A percentile compares a stretch with the other conserved stretches of the same genome.
Evolutionary conservation across 2,329 filamentous ascomycete genomes (phyloP).

Genomic region (Paracamarosporium sp.): DNA sequence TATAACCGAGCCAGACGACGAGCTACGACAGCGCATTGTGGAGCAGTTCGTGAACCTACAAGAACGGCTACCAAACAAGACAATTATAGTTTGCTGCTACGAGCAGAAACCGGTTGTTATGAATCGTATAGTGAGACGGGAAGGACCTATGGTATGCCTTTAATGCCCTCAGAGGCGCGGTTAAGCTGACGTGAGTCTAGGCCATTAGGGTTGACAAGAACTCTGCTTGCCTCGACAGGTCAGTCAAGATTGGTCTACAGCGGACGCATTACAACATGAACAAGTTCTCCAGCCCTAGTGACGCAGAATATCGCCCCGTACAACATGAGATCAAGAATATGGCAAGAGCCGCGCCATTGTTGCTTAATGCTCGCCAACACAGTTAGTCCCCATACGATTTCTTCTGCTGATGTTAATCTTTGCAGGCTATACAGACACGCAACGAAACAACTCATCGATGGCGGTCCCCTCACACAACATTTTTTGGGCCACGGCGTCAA

Average conservation of each 20-base stretch:
- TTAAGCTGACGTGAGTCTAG: constrained; percentile 9
- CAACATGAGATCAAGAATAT: too few species aligned
- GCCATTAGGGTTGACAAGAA: constrained; percentile 23
- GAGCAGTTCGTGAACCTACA: constrained; percentile 25
- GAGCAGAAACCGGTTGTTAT: constrained; percentile 31
- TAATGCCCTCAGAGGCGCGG: constrained; percentile 3
- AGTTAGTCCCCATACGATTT: too few species aligned
- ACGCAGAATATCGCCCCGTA: too few species aligned
- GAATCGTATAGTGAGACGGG: constrained; percentile 28
- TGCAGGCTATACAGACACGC: too few species aligned
- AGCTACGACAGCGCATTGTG: constrained; percentile 28
- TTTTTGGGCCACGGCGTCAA: too few species aligned
- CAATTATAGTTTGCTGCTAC: constrained; percentile 14
- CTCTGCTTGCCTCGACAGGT: constrained; percentile 24
- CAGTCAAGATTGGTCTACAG: constrained; percentile 20
- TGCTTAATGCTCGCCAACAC: too few species aligned
- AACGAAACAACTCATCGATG: too few species aligned
- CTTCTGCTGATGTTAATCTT: too few species aligned
- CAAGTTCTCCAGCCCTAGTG: too few species aligned
- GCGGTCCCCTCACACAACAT: too few species aligned
- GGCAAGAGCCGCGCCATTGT: too few species aligned
- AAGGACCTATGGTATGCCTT: constrained; percentile 23
- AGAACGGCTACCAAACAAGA: constrained; percentile 21
- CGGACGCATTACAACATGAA: constrained; percentile 29
- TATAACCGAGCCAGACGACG: constrained; percentile 30